Evolutionary conservation across 2,329 filamentous ascomycete species (phyloP).

Genomic region (Cladophialophora immunda): DNA sequence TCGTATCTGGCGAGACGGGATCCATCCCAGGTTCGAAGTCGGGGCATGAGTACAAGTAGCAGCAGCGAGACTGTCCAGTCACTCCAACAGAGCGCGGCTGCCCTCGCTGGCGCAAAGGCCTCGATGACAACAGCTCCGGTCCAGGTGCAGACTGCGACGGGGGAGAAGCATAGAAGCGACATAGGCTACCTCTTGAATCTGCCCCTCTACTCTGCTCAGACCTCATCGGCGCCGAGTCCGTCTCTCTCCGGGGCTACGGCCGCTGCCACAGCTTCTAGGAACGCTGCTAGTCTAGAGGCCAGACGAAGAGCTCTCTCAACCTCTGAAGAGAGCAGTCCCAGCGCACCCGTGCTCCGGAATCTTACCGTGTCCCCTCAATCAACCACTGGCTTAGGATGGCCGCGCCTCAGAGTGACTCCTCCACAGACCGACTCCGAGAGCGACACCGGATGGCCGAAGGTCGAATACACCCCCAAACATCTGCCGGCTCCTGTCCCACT

Average conservation of each 20-base stretch:
- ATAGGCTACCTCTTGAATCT: constrained; percentile 24
- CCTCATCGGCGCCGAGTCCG: constrained; percentile 20
- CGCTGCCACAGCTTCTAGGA: constrained; percentile 32
- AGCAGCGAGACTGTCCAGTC: constrained; percentile 22
- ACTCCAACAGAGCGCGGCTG: constrained; percentile 28
- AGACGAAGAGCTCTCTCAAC: constrained; percentile 25
- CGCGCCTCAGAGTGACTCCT: constrained; percentile 25
- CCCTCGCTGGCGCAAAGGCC: constrained; percentile 34
- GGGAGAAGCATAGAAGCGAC: constrained; percentile 29
- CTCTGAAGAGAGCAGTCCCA: constrained; percentile 21
- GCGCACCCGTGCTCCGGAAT: constrained; percentile 8
- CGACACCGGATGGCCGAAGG: constrained; percentile 13
- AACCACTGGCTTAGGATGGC: constrained; percentile 16
- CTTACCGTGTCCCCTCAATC: constrained; percentile 11
- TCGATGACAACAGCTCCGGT: constrained; percentile 30
- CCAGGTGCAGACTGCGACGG: constrained; percentile 19
- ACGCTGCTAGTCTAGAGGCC: constrained; percentile 30
- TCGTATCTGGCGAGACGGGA: constrained; percentile 28
- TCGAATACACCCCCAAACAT: constrained; percentile 2
- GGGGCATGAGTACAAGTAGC: constrained; percentile 33
- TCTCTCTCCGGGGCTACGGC: constrained; percentile 30
- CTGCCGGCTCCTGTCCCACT: constrained; percentile 30
- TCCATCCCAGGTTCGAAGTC: constrained; percentile 18
- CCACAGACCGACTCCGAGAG: constrained; percentile 33
- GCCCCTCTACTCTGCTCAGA: constrained; percentile 16